phyloP scores from a whole-genome alignment of 2,329 filamentous ascomycete genomes.

The Trichoderma endophyticum region DNA sequence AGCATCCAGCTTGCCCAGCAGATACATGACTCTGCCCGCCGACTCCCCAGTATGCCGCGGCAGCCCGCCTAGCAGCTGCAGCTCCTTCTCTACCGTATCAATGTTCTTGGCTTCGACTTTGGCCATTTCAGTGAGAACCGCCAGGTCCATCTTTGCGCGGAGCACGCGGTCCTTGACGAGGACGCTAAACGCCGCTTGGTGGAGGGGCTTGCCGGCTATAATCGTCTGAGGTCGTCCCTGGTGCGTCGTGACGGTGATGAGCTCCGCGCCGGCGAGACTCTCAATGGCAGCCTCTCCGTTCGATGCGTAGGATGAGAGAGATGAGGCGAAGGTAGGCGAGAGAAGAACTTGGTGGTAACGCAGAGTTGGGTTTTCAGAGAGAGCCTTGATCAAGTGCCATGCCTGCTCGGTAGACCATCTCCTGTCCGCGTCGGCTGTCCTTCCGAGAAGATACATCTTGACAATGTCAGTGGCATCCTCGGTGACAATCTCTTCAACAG shows the following conservation, averaged over 20 bases:
- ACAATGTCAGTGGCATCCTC: slow-evolving; percentile 87
- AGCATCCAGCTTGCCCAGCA: slow-evolving; percentile 69
- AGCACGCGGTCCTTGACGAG: slow-evolving; percentile 71
- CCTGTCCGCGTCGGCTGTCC: slow-evolving; percentile 45
- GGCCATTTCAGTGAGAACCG: slow-evolving; percentile 64
- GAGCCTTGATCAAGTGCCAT: slow-evolving; percentile 79
- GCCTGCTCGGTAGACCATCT: slow-evolving; percentile 83
- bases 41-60: slow-evolving; percentile 69
- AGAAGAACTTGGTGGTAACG: slow-evolving; percentile 85
- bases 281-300: slow-evolving; percentile 74
- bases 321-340: slow-evolving; percentile 67
- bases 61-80: slow-evolving; percentile 66
- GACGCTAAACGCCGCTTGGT: slow-evolving; percentile 74
- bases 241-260: slow-evolving; percentile 70
- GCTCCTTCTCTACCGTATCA: slow-evolving; percentile 74
- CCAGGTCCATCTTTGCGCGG: slow-evolving; percentile 68
- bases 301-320: slow-evolving; percentile 44
- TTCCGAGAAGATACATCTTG: slow-evolving; percentile 81
- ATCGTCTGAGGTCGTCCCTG: slow-evolving; percentile 77
- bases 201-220: slow-evolving; percentile 80
- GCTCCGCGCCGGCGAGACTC: slow-evolving; percentile 77
- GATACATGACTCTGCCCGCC: slow-evolving; percentile 63
- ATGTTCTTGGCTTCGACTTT: slow-evolving; percentile 72
- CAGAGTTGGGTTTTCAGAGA: slow-evolving; percentile 65
- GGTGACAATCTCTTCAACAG: slow-evolving; percentile 83